A percentile compares a stretch with the other conserved stretches of the same genome.
phyloP scores from a whole-genome alignment of 768 basidiomycete genomes.

The Xerocomellus intermedius region DNA sequence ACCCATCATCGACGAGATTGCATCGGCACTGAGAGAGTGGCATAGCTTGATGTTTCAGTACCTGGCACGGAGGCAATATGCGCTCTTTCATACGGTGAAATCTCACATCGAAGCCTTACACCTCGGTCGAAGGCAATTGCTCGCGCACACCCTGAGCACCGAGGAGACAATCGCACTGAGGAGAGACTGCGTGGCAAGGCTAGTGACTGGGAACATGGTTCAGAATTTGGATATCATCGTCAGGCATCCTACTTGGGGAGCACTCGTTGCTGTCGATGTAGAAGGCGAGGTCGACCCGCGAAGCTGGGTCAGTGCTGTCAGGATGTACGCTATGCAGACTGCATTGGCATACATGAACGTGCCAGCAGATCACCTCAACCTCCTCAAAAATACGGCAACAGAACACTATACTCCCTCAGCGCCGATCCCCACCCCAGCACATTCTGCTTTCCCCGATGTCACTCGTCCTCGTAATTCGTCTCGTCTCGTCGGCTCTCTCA shows the following conservation, averaged over 20 bases:
- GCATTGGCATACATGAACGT: conserved; percentile 76
- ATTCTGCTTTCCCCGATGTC: conserved; percentile 69
- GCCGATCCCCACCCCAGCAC: conserved; percentile 58
- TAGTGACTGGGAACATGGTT: conserved; percentile 87
- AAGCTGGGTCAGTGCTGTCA: conserved; percentile 85
- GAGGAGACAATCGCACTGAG: conserved; percentile 84
- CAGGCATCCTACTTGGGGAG: conserved; percentile 90
- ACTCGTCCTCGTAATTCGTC: conserved; percentile 29
- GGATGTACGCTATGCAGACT: conserved; percentile 90
- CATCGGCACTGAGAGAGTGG: conserved; percentile 96
- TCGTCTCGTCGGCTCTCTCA: conserved; percentile 37
- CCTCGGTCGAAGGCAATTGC: conserved; percentile 85
- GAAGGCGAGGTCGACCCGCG: conserved; percentile 78
- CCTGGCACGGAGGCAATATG: conserved; percentile 85
- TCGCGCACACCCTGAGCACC: conserved; percentile 80
- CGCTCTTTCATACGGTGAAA: conserved; percentile 80
- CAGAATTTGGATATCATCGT: conserved; percentile 95
- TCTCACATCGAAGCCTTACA: conserved; percentile 91
- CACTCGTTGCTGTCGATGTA: conserved; percentile 85
- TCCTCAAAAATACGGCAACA: conserved; percentile 32
- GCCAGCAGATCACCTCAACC: conserved; percentile 38
- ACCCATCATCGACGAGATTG: conserved; percentile 96
- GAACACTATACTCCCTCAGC: conserved; percentile 44
- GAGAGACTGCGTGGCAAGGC: conserved; percentile 80
- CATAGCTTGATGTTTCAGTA: conserved; percentile 89